These are phyloP conservation scores for Vaccinium vitisidaea DNA, from an alignment of 148 eudicot genomes.

Conservation along the genomic window DNA sequence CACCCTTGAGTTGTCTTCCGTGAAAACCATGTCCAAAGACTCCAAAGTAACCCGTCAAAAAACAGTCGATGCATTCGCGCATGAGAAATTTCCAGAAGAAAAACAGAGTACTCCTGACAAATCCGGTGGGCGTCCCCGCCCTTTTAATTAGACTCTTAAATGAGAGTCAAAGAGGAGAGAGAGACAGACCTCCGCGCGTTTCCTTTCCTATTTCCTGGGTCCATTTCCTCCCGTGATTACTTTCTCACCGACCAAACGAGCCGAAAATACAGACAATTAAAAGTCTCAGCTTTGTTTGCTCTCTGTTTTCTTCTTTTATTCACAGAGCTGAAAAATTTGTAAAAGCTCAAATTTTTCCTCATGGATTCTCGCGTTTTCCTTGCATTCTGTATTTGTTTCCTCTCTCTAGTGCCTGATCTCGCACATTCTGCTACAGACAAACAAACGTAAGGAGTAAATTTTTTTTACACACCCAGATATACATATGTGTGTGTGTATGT, in stretches of 20 bases:
- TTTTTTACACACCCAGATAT: not conserved
- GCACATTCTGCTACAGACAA: conserved; percentile 17
- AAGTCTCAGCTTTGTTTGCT: not conserved
- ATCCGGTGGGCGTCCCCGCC: conserved; percentile 13
- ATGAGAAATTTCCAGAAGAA: not conserved
- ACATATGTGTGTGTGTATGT: not conserved
- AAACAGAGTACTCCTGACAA: not conserved
- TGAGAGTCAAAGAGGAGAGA: not conserved
- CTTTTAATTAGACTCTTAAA: not conserved
- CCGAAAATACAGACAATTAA: not conserved
- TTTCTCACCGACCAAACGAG: conserved; percentile 7
- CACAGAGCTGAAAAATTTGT: not conserved
- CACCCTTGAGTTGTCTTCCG: not conserved
- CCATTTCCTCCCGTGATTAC: not conserved
- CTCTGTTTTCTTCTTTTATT: not conserved
- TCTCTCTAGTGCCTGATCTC: conserved; percentile 21
- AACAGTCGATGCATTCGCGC: not conserved
- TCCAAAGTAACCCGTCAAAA: not conserved
- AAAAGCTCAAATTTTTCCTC: not conserved
- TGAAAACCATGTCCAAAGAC: not conserved
- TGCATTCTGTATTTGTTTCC: conserved; percentile 7
- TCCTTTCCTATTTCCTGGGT: not conserved
- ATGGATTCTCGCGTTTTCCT: conserved; percentile 21
- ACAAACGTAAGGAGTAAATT: not conserved
- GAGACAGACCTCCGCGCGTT: too few relatives aligned